phyloP scores from a whole-genome alignment of 495 filamentous ascomycete genomes.

The Aspergillus affinis region DNA sequence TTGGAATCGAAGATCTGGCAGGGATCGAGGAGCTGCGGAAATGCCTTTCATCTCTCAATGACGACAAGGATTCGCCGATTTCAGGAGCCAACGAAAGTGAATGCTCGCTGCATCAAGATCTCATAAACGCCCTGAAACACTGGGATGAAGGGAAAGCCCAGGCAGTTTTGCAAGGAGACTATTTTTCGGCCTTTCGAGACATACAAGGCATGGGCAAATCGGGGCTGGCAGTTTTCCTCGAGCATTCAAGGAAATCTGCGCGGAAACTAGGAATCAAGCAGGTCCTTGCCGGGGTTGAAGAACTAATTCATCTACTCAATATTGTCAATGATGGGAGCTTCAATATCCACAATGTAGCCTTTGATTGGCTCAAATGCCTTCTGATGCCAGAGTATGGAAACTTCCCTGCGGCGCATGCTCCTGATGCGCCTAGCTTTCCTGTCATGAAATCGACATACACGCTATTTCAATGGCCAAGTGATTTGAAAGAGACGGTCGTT shows the following conservation, averaged over 20 bases:
- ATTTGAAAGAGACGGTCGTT: constrained; percentile 67
- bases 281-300: constrained; percentile 54
- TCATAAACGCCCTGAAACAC: constrained; percentile 50
- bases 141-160: constrained; percentile 64
- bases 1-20: constrained; percentile 58
- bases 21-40: constrained; percentile 41
- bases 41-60: constrained; percentile 17
- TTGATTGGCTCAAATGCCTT: constrained; percentile 64
- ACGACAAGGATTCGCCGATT: constrained; percentile 20
- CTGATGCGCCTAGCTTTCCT: constrained; percentile 24
- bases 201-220: constrained; percentile 49
- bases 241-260: constrained; percentile 67
- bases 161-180: constrained; percentile 55
- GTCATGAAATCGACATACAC: constrained; percentile 56
- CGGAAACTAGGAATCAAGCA: constrained; percentile 51
- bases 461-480: constrained; percentile 66
- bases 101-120: constrained; percentile 46
- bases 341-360: constrained; percentile 61
- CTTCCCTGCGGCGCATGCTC: constrained; percentile 15
- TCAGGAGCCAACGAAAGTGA: constrained; percentile 20
- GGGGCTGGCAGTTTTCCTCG: constrained; percentile 72
- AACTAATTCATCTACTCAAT: constrained; percentile 55
- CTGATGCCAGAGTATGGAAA: constrained; percentile 42
- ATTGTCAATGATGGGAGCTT: constrained; percentile 54
- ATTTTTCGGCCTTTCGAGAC: constrained; percentile 46